Conservation (phyloP, 2,329 filamentous ascomycete species). For the Penicillium sp. region DNA sequence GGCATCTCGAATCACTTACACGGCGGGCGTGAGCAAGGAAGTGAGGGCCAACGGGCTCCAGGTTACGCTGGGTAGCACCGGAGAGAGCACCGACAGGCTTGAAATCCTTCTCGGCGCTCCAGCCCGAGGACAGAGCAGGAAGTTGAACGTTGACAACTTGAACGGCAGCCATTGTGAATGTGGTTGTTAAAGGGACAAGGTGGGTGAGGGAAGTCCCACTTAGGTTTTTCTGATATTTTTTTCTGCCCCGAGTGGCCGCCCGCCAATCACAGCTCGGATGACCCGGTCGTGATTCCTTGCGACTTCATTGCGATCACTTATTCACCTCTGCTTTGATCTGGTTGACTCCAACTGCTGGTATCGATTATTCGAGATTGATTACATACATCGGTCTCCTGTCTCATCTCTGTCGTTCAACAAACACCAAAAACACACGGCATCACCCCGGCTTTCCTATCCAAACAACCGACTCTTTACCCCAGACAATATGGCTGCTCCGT, state of each 20-base stretch:
- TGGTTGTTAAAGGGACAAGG: slow-evolving; percentile 12
- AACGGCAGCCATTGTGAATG: slow-evolving; percentile 62
- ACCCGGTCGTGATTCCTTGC: slow-evolving; percentile 17
- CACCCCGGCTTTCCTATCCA: not conserved
- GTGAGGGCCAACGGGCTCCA: slow-evolving; percentile 95
- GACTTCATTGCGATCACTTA: not conserved
- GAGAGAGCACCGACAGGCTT: slow-evolving; percentile 78
- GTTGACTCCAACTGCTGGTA: not conserved
- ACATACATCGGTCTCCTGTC: not conserved
- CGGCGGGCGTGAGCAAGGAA: slow-evolving; percentile 96
- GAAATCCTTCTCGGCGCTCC: slow-evolving; percentile 86
- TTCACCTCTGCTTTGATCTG: not conserved
- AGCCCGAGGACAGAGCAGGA: slow-evolving; percentile 74
- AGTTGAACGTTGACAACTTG: slow-evolving; percentile 50
- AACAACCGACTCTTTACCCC: not conserved
- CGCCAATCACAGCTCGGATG: slow-evolving; percentile 28
- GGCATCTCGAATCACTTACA: slow-evolving; percentile 46
- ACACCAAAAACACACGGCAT: not conserved
- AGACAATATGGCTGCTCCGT: slow-evolving; percentile 34
- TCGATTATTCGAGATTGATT: not conserved
- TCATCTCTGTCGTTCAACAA: not conserved
- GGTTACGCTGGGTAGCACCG: slow-evolving; percentile 75
- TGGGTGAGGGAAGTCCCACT: slow-evolving; percentile 17
- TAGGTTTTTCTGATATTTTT: slow-evolving; percentile 34
- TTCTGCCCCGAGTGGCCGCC: slow-evolving; percentile 36